These are phyloP conservation scores for Chlamydomonas schloesseri DNA, from an alignment of 139 green algal species.

Conservation along the genomic window DNA sequence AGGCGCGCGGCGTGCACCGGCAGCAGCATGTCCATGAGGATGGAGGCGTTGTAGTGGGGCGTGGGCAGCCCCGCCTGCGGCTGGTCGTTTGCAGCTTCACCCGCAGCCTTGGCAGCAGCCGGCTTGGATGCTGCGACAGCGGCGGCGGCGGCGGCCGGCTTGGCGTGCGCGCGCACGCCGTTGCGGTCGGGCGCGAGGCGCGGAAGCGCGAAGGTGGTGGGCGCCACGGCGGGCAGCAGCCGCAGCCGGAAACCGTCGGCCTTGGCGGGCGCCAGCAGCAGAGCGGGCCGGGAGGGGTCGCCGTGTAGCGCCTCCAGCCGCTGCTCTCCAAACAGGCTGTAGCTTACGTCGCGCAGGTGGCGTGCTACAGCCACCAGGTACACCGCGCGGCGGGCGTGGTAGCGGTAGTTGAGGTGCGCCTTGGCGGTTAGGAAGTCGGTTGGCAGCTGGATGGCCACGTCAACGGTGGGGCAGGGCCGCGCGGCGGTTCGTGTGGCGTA, in stretches of 20 bases:
- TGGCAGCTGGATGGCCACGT: conserved; percentile 80
- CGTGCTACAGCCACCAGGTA: conserved; percentile 70
- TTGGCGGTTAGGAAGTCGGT: conserved; percentile 74
- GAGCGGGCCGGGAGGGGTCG: conserved; percentile 67
- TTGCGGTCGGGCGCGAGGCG: conserved; percentile 70
- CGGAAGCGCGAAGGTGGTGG: conserved; percentile 57
- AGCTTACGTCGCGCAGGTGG: conserved; percentile 45
- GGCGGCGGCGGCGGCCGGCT: not conserved
- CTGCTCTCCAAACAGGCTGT: conserved; percentile 42
- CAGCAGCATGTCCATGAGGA: conserved; percentile 73
- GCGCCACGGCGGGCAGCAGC: conserved; percentile 48
- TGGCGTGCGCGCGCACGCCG: conserved; percentile 39
- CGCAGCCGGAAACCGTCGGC: conserved; percentile 52
- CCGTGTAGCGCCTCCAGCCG: conserved; percentile 48
- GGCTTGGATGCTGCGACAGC: conserved; percentile 1
- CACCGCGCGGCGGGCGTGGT: conserved; percentile 73
- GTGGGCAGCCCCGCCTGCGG: conserved; percentile 61
- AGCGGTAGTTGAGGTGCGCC: conserved; percentile 84
- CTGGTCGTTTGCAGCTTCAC: conserved; percentile 22
- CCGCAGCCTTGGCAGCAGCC: not conserved
- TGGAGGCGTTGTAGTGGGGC: conserved; percentile 78
- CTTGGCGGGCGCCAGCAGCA: conserved; percentile 60
- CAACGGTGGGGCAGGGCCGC: conserved; percentile 46
- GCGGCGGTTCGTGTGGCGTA: conserved; percentile 37
- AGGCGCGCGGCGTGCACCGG: conserved; percentile 42